Evolutionary conservation across 495 filamentous ascomycete species (phyloP), one percentile per base, ranked within the genome.

Genomic region (Lophiostoma macrostomum): DNA sequence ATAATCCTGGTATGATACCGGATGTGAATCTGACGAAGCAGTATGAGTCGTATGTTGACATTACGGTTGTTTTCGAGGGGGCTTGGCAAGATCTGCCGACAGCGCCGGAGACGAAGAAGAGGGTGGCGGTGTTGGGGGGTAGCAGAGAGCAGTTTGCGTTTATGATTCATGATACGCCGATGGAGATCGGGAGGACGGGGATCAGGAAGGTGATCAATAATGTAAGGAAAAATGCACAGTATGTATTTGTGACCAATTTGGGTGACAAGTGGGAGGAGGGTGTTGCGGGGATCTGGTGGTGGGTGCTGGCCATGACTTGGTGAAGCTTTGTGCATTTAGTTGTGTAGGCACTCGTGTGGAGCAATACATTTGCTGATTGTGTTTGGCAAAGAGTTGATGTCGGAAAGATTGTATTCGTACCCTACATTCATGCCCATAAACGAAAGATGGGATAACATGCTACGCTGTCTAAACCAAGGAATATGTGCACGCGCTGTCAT

Each of bases 1-100:
- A 43, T 29, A 54, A 46, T 31, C 40, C 32, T 10, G 50, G 50
- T 1, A 18, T 13, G 23, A 34, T 46, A 22, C 50, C 50, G 24
- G 28, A 39, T 35, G 31, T 18, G 30, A 46, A 39, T 25, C 4
- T 54, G 5, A 47, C 20, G 4, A 7, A 18, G 7, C 7, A 7
- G 12, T 10, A 18, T 18, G n/a, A n/a, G n/a, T n/a, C 1, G 7
- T 30, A 24, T 18, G 41, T 31, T 3, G 50, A 54, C 20, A 13
- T 54, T 14, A 54, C 50, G 2, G 34, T 54, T 5, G 41, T 54
- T 11, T 54, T 34, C 23, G 50, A 54, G 32, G 31, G 50, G n/a
- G 20, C 28, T 7, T 54, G 20, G 10, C 12, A n/a, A 10, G 30
- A 14, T 8, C 2, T 45, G 31, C 20, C 31, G 1, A 5, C n/a